phyloP scores from a whole-genome alignment of 2,329 filamentous ascomycete species.

The Aspergillus sp. region DNA sequence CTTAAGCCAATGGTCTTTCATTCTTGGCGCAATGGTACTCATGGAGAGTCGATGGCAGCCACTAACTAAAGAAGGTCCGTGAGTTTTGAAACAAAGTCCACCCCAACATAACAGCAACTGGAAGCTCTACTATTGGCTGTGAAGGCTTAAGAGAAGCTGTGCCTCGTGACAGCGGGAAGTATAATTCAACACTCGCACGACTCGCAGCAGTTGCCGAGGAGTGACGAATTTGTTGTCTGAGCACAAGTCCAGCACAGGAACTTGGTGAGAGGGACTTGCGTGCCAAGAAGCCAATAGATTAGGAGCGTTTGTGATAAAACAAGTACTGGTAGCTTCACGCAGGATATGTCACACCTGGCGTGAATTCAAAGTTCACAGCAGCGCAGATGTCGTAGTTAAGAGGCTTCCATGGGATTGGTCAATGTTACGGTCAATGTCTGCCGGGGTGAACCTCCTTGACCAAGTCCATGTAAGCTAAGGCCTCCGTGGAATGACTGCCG shows the following conservation, averaged over 20 bases:
- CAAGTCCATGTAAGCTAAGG: background rate
- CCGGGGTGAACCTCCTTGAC: background rate
- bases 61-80: background rate
- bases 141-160: background rate
- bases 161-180: background rate
- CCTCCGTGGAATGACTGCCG: background rate
- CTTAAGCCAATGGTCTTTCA: background rate
- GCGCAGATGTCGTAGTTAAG: background rate
- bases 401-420: background rate
- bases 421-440: background rate
- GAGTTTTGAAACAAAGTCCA: background rate
- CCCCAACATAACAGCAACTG: background rate
- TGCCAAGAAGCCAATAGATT: background rate
- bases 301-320: background rate
- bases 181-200: background rate
- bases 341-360: background rate
- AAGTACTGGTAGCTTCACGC: background rate
- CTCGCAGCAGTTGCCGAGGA: background rate
- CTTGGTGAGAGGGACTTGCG: background rate
- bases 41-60: background rate
- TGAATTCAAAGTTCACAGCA: background rate
- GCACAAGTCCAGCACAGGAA: background rate
- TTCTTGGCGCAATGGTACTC: background rate
- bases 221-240: background rate
- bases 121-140: background rate